Conservation (phyloP, 306 rosid species). For the Fragaria iinumae region DNA sequence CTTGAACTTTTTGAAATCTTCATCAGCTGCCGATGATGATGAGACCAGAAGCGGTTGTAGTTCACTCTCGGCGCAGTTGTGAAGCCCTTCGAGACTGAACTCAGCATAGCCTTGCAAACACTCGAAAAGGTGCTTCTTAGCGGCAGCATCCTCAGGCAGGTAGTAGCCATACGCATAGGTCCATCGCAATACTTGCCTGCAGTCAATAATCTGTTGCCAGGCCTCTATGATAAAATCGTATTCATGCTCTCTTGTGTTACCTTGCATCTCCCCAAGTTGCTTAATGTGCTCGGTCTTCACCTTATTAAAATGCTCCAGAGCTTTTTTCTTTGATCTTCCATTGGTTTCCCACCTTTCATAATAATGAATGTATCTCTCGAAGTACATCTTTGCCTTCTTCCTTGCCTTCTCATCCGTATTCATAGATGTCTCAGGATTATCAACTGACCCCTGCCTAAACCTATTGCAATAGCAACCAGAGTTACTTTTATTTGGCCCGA, state of each 20-base stretch:
- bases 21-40: neutral
- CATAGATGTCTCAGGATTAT: neutral
- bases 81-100: slow-evolving; percentile 7
- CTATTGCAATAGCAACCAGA: neutral
- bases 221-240: slow-evolving; percentile 4
- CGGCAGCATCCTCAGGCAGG: neutral
- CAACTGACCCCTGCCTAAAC: neutral
- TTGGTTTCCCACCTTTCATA: slow-evolving; percentile 1
- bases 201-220: slow-evolving; percentile 6
- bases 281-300: neutral
- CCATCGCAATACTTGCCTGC: slow-evolving; percentile 15
- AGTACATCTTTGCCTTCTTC: neutral
- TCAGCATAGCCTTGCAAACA: slow-evolving; percentile 3
- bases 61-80: neutral
- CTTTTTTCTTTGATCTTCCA: neutral
- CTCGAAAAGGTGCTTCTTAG: neutral
- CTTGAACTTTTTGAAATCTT: neutral
- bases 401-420: neutral
- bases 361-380: slow-evolving; percentile 3
- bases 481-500: neutral
- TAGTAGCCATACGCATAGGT: slow-evolving; percentile 8
- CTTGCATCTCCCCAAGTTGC: neutral
- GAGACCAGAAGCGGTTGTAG: neutral
- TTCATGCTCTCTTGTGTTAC: neutral
- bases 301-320: neutral